These are phyloP conservation scores for Globisporangium cystogenes DNA, from an alignment of 352 stramenopile species.

Conservation along the genomic window DNA sequence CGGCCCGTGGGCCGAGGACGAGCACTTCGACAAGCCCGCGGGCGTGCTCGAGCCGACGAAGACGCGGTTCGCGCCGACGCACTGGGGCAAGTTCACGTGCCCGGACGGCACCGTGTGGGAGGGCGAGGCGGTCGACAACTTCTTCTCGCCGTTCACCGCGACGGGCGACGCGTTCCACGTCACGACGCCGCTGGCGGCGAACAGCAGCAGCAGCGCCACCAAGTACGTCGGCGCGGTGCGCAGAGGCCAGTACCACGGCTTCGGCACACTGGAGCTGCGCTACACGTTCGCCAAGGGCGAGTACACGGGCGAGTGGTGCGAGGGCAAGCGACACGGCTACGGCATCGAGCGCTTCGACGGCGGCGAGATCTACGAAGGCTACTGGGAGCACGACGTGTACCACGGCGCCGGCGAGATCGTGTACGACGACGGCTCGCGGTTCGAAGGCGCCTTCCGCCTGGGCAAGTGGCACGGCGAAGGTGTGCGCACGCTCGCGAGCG, in stretches of 20 bases:
- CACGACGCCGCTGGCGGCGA: slow-evolving; percentile 26
- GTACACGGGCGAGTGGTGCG: slow-evolving; percentile 80
- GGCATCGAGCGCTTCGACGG: slow-evolving; percentile 74
- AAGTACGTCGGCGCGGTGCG: slow-evolving; percentile 52
- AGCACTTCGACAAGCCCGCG: slow-evolving; percentile 34
- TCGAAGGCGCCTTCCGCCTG: slow-evolving; percentile 54
- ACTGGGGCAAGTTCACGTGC: slow-evolving; percentile 77
- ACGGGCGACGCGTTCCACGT: slow-evolving; percentile 53
- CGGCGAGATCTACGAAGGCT: slow-evolving; percentile 74
- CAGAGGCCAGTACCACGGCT: slow-evolving; percentile 62
- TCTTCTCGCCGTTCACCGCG: slow-evolving; percentile 71
- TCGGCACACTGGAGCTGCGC: slow-evolving; percentile 62
- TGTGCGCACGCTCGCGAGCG: slow-evolving; percentile 47
- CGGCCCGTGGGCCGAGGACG: slow-evolving; percentile 72
- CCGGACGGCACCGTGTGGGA: slow-evolving; percentile 70
- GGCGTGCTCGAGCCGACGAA: slow-evolving; percentile 45
- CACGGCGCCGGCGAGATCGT: slow-evolving; percentile 64
- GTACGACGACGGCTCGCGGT: slow-evolving; percentile 63
- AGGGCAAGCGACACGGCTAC: slow-evolving; percentile 74
- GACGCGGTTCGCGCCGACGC: slow-evolving; percentile 26
- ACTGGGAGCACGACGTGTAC: slow-evolving; percentile 62
- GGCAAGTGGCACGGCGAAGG: slow-evolving; percentile 72
- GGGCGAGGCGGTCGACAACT: slow-evolving; percentile 75
- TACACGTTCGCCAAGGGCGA: slow-evolving; percentile 55
- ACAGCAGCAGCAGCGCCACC: slow-evolving; percentile 15